Evolutionary conservation across 371 early-diverging fungal species (phyloP), one percentile per base, ranked within the genome.

Genomic region (Circinella umbellata): DNA sequence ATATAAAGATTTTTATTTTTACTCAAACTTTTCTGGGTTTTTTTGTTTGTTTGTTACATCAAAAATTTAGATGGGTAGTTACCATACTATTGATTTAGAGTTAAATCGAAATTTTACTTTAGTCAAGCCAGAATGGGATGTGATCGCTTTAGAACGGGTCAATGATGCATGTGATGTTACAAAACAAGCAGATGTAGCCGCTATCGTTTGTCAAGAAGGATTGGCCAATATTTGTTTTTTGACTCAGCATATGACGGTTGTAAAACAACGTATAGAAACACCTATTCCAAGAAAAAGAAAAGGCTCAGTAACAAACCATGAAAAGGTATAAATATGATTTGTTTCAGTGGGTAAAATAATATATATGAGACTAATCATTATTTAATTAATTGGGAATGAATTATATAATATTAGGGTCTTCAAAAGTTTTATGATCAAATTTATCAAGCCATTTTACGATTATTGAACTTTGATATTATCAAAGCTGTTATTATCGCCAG

Each of bases 71-170:
- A 80, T 97, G 85, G 98, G 97, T 18, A 91, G 91, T 47, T 97
- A 94, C 81, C 98, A 98, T 82, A 98, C 98, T 2, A 85, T 98
- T 63, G 98, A 98, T 74, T 80, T 99, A 65, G 97, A 96, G 73
- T 78, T 95, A 75, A 92, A 96, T 76, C 88, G 94, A 65, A 90
- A 90, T 59, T 95, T 98, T 69, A 95, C 95, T 1, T 74, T 99
- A 37, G 77, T 82, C 54, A 99, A 99, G 80, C 80, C 86, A 37
- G 93, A 94, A 68, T 99, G 98, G 98, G 99, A 99, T 77, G 80
- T 88, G 6, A 95, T 99, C 63, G 86, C 94, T 35, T 80, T 97
- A 60, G 94, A 96, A 67, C 88, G 97, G 55, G 90, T 99, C 36
- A 85, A 92, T 27, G 91, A 91, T 70, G 93, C 96, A 7, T 97